A percentile compares a stretch with the other conserved stretches of the same genome.
These are phyloP conservation scores for Brassica juncea DNA, from an alignment of 345 rosid species.

Conservation along the genomic window DNA sequence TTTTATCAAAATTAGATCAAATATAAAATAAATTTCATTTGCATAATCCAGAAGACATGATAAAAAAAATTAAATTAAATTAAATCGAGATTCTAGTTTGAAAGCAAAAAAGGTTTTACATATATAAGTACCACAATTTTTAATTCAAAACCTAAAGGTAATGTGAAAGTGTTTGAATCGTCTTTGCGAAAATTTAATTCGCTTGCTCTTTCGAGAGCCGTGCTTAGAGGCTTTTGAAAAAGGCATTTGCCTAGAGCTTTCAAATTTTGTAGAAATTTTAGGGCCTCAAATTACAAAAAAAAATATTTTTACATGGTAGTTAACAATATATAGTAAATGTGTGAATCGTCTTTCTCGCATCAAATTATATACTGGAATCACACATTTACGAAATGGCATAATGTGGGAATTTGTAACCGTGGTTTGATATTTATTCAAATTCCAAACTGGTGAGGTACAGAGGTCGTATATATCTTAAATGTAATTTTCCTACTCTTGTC, in stretches of 20 bases:
- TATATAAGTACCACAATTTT: not conserved
- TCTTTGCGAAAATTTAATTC: conserved; percentile 1
- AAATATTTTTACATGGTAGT: no score
- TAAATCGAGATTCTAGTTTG: not conserved
- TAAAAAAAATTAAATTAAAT: not conserved
- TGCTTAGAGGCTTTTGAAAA: no score
- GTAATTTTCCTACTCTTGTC: conserved; percentile 10
- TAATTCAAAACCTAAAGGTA: not conserved
- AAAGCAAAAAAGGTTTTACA: not conserved
- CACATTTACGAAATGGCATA: conserved; percentile 1
- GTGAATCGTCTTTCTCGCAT: not conserved
- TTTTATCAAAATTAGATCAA: not conserved
- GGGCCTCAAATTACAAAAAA: no score
- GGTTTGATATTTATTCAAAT: conserved; percentile 24
- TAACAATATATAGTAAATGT: not conserved
- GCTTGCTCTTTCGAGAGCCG: not conserved
- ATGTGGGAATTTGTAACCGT: not conserved
- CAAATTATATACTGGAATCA: conserved; percentile 1
- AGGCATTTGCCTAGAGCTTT: no score
- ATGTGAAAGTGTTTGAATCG: conserved; percentile 5
- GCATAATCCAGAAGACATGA: not conserved
- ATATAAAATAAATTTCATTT: not conserved
- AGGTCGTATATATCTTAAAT: conserved; percentile 21
- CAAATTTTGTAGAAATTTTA: no score
- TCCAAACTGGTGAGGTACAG: conserved; percentile 18